Evolutionary conservation across 2,329 filamentous ascomycete genomes (phyloP), one percentile per base, ranked within the genome.

Genomic region (Berkeleyomyces rouxiae): DNA sequence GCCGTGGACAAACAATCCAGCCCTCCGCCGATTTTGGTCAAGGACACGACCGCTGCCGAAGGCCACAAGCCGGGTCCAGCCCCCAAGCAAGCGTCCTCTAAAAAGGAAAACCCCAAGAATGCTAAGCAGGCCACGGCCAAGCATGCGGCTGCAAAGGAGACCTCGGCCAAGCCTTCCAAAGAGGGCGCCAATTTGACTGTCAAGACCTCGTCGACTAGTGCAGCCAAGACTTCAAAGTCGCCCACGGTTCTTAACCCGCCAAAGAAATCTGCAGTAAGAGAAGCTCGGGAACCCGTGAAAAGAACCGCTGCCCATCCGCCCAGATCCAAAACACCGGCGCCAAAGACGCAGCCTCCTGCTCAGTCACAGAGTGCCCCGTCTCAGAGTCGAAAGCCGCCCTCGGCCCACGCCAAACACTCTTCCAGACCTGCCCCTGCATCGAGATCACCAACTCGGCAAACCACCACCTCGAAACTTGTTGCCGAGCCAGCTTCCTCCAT

Each of bases 401-500:
- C 76, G 2, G 67, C 77, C 42, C 76, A 77, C 57, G 67, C 71
- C 1, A 73, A 74, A 23, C 69, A 75, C 36, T 69, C 69, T 33
- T 65, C 70, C n/a, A 39, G 53, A 7, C 61, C 66, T 2, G 72
- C 73, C 37, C 70, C 74, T 5, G 75, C 73, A 2, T 73, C 78
- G 47, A 84, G 82, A 71, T 88, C 86, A 9, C 84, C 84, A 1
- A 90, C 87, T 1, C 81, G 83, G 62, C 85, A 86, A 7, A 76
- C 84, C 60, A 82, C 81, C 63, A 75, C 90, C 0, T 83, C 86
- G 7, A 76, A 85, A 7, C 84, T 85, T 63, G 75, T 90, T 39
- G 86, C 79, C 33, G 83, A 85, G 4, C 86, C 84, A 40, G 90
- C 87, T 36, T 57, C 46, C 3, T 42, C 43, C 11, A 42, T 42